Evolutionary conservation across 2,329 filamentous ascomycete species (phyloP).

Genomic region (Saccharata proteae): DNA sequence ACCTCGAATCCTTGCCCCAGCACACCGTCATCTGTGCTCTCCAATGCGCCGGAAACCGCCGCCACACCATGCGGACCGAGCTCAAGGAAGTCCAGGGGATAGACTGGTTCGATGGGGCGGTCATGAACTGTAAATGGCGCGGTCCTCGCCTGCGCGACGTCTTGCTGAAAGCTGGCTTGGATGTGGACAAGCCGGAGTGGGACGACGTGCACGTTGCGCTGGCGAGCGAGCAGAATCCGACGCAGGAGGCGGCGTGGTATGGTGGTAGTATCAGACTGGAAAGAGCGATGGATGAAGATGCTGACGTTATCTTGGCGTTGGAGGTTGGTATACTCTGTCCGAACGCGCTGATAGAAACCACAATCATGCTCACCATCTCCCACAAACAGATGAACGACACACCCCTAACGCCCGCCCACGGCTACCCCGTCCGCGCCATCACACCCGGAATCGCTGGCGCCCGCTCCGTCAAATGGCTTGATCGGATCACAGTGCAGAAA

Average conservation of each 20-base stretch:
- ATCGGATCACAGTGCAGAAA: slow-evolving; percentile 39
- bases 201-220: slow-evolving; percentile 41
- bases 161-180: slow-evolving; percentile 33
- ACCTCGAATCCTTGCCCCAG: slow-evolving; percentile 39
- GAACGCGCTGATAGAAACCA: no score
- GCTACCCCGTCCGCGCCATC: slow-evolving; percentile 40
- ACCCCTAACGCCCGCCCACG: slow-evolving; percentile 36
- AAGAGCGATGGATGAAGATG: slow-evolving; percentile 30
- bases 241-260: slow-evolving; percentile 47
- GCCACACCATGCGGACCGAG: slow-evolving; percentile 48
- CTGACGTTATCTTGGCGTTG: slow-evolving; percentile 37
- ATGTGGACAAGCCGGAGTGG: slow-evolving; percentile 17
- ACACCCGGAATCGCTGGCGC: slow-evolving; percentile 43
- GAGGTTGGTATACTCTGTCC: slow-evolving; percentile 28
- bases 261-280: slow-evolving; percentile 42
- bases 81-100: slow-evolving; percentile 48
- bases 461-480: slow-evolving; percentile 45
- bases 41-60: slow-evolving; percentile 48
- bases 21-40: slow-evolving; percentile 44
- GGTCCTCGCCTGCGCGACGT: slow-evolving; percentile 43
- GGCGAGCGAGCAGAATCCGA: slow-evolving; percentile 39
- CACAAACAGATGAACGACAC: slow-evolving; percentile 36
- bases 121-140: slow-evolving; percentile 49
- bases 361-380: slow-evolving; percentile 22
- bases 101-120: slow-evolving; percentile 48